Base-by-base conservation (phyloP, 2,329 filamentous ascomycete genomes). In the Alternaria sp. region DNA sequence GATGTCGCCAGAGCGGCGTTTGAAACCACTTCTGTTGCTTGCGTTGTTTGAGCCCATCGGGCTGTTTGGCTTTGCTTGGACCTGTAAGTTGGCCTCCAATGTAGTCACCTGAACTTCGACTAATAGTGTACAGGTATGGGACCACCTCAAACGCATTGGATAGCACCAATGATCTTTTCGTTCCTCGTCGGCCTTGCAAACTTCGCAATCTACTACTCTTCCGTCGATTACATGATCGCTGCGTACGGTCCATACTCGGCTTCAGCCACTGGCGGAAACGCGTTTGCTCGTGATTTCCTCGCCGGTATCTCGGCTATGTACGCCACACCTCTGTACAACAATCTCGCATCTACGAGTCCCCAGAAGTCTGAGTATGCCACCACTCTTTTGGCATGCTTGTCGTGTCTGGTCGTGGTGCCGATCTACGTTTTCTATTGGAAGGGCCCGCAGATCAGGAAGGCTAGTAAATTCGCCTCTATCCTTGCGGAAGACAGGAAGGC, bases 151-250 rank as follows among this genome's bases (percentile, higher is more conserved):
- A 72, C 88, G 4, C 87, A 88, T 69, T 92, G 90, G 90, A 87
- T 91, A 32, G 88, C 83, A 0, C 87, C 87, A 7, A 86, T 89
- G 80, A 78, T 91, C 51, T 91, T 89, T 63, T 83, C 84, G 2
- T 83, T 83, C 41, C 81, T 91, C 30, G 87, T 93, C 51, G 90
- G 89, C 18, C 87, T 92, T 48, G 90, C 90, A 57, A 92, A 70
- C 58, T 91, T 89, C 49, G 80, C 85, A 39, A 91, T 91, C 61
- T 91, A 91, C 79, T 91, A 91, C 87, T 88, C 89, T 0, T 91
- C 89, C 0, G 90, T 91, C 61, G 89, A 92, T 75, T 92, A 92
- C 79, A 91, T 91, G 87, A 85, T 91, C n/a, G 88, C 87, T 46
- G 87, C 89, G 0, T 90, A 92, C 67, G 90, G 90, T 0, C 87